phyloP scores from a whole-genome alignment of 345 rosid species.

The Acer yangbiense region DNA sequence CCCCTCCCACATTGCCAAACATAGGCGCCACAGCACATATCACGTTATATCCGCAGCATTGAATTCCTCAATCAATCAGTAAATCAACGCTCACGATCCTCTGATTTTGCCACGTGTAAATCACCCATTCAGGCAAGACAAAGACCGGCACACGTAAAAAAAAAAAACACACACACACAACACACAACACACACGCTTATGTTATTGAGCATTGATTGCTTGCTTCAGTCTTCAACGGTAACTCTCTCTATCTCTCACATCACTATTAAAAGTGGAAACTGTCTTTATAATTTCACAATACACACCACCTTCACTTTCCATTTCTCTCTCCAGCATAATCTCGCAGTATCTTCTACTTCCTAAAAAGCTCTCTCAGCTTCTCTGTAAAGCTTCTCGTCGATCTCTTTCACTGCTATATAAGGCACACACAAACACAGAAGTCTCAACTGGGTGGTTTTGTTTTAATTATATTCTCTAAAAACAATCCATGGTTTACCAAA shows the following conservation, averaged over 20 bases:
- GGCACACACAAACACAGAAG: not conserved
- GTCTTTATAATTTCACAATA: too few relatives aligned
- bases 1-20: too few relatives aligned
- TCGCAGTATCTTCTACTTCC: not conserved
- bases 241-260: not conserved
- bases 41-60: too few relatives aligned
- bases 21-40: too few relatives aligned
- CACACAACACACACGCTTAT: not conserved
- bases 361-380: not conserved
- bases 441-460: not conserved
- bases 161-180: too few relatives aligned
- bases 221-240: conserved; percentile 11
- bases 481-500: conserved; percentile 11
- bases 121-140: too few relatives aligned
- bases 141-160: too few relatives aligned
- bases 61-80: too few relatives aligned
- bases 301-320: too few relatives aligned
- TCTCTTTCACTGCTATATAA: not conserved
- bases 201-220: not conserved
- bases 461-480: not conserved
- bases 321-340: conserved; percentile 1
- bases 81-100: too few relatives aligned
- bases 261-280: not conserved
- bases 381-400: too few relatives aligned
- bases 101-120: too few relatives aligned